Evolutionary conservation across 306 rosid genomes (phyloP).

Genomic region (Oemleria cerasiformis): DNA sequence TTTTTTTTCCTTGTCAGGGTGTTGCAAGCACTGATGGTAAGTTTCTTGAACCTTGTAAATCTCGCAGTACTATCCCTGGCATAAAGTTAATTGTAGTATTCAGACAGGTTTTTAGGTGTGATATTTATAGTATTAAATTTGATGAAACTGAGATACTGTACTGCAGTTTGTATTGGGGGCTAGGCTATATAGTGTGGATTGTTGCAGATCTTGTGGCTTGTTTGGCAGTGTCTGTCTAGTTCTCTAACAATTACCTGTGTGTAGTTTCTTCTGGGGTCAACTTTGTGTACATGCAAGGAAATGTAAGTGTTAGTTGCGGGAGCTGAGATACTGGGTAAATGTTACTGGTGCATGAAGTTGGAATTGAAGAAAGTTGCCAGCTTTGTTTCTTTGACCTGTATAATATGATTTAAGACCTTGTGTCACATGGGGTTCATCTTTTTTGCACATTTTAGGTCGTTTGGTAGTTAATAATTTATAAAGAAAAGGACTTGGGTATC

Average conservation of each 20-base stretch:
- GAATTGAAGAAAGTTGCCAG: not conserved
- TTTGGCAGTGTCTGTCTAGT: not conserved
- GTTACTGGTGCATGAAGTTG: not conserved
- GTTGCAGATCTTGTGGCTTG: not conserved
- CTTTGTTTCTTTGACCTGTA: not conserved
- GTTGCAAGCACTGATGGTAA: slow-evolving; percentile 92
- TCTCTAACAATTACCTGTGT: not conserved
- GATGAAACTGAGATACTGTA: slow-evolving; percentile 11
- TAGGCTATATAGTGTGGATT: not conserved
- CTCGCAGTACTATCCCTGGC: not conserved
- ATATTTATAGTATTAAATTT: not conserved
- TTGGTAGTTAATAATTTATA: not conserved
- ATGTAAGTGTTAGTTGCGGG: not conserved
- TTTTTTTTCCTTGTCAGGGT: slow-evolving; percentile 57
- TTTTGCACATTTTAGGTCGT: not conserved
- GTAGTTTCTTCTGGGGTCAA: not conserved
- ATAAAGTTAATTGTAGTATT: not conserved
- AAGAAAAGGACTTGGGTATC: not conserved
- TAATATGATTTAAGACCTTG: not conserved
- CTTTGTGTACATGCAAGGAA: not conserved
- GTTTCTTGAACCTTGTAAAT: slow-evolving; percentile 19
- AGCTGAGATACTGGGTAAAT: not conserved
- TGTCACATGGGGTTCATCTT: not conserved
- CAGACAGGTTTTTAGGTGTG: slow-evolving; percentile 2
- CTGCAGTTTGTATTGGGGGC: not conserved